Evolutionary conservation across 2,329 filamentous ascomycete species (phyloP), one percentile per base, ranked within the genome.

Genomic region (Neurospora sp.): DNA sequence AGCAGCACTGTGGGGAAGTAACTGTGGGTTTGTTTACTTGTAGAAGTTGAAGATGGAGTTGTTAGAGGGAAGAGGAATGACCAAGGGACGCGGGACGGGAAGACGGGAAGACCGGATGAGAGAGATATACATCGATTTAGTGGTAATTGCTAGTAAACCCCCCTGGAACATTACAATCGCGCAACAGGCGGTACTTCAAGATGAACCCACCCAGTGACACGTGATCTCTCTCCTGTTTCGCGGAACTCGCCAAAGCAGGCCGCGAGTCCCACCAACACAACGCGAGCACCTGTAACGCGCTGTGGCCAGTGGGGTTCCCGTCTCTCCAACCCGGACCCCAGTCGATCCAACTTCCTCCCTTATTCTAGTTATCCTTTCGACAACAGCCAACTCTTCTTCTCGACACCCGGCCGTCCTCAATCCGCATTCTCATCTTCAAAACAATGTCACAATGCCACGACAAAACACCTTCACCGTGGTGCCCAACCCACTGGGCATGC

Each of bases 381-480:
- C 46, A 46, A 43, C n/a, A 23, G 19, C 41, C 41, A 46, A 19
- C 43, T 11, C 41, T 11, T 17, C 11, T 23, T 12, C 19, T 52
- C 19, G 11, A 15, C 46, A 52, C 19, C 41, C n/a, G 15, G 39
- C 15, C 15, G 39, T 17, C 39, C 15, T 40, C 6, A 17, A 40
- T 17, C 15, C 15, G 39, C 39, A 40, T 40, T 40, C 38, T 39
- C 62, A 19, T 12, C 38, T 4, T 10, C 8, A 39, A 39, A 11
- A 41, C 17, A 52, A 72, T 72, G 72, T 37, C 71, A 33, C 67
- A 41, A 79, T 81, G 76, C 76, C 80, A 68, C 78, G 77, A 67
- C 81, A 82, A 72, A 77, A 79, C 67, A 78, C 74, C 65, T 78
- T 78, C 72, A 77, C 76, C 46, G 73, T 80, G 69, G 76, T 81